Base-by-base conservation (phyloP, 495 filamentous ascomycete genomes). In the Venustampulla echinocandica region DNA sequence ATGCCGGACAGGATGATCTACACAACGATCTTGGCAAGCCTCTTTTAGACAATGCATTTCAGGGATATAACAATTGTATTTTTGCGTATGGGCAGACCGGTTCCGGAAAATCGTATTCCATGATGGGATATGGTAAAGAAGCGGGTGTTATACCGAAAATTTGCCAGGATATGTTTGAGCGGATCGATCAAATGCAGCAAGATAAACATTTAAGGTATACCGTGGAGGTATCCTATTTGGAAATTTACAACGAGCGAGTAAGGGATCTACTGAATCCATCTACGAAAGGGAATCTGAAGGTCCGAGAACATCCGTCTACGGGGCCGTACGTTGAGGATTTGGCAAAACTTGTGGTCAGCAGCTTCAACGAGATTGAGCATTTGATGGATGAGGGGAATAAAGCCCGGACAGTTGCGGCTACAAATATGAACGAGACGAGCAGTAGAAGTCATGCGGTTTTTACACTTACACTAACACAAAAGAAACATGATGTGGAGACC, bases 341-440 rank as follows among this genome's bases (percentile, higher is more conserved):
- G 54, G 90, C 92, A 35, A 99, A 96, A 57, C 65, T 99, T 30
- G 88, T 93, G n/a, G 92, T 99, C n/a, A 79, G 87, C 43, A 90
- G 87, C 17, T 98, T 98, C 61, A 74, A 81, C 37, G 92, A 97
- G 62, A 97, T 97, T 56, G 92, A 97, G 58, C 79, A 94, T 58
- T 69, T 99, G 57, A 97, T 99, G 93, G 93, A 97, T 65, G 92
- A 97, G 66, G 93, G 93, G 54, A 97, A 97, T 68, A 97, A 97
- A 63, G 93, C 93, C 5, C 73, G 93, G 69, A 99, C 93, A 15
- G 93, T 99, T 28, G 93, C 93, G 3, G 93, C 93, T 3, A 99
- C 93, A 28, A 99, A 96, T 72, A 97, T 97, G 92, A 99, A 99
- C 71, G 92, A 97, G 68, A 97, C 93, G 2, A 96, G 90, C 42